Conservation (phyloP, 768 basidiomycete species). For the Russula ochroleuca region DNA sequence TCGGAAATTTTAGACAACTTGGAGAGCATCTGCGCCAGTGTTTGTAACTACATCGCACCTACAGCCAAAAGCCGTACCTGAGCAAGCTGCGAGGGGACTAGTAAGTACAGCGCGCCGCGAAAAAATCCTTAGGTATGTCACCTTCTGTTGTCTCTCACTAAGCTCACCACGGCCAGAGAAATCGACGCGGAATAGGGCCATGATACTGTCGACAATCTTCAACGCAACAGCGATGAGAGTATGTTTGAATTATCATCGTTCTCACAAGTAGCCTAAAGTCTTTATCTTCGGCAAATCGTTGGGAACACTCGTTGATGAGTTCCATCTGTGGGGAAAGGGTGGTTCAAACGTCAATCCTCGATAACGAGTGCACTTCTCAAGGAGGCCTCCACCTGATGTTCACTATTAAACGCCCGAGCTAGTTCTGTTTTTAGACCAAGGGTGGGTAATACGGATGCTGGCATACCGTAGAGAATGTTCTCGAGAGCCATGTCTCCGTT, state of each 20-base stretch:
- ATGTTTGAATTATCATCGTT: background rate
- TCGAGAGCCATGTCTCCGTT: slow-evolving; percentile 82
- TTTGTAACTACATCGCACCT: background rate
- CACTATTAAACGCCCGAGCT: slow-evolving; percentile 90
- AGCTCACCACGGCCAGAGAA: slow-evolving; percentile 91
- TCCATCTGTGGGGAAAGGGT: slow-evolving; percentile 59
- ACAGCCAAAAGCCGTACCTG: slow-evolving; percentile 47
- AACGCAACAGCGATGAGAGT: background rate
- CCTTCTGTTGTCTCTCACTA: slow-evolving; percentile 92
- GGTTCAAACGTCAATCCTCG: slow-evolving; percentile 10
- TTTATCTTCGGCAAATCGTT: slow-evolving; percentile 86
- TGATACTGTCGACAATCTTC: slow-evolving; percentile 92
- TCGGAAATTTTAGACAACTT: slow-evolving; percentile 89
- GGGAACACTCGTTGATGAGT: slow-evolving; percentile 82
- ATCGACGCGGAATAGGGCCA: slow-evolving; percentile 95
- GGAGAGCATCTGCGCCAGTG: slow-evolving; percentile 68
- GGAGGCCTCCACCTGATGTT: slow-evolving; percentile 66
- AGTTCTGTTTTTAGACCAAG: slow-evolving; percentile 26
- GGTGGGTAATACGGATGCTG: background rate
- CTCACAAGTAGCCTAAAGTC: slow-evolving; percentile 67
- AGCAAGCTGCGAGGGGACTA: slow-evolving; percentile 53
- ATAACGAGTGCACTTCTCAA: background rate
- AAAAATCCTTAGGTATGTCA: slow-evolving; percentile 28
- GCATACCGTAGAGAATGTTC: slow-evolving; percentile 82
- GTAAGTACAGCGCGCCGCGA: slow-evolving; percentile 20